Percentiles rank a stretch among this genome's conserved stretches.
phyloP scores from a whole-genome alignment of 2,329 filamentous ascomycete genomes.

The Colletotrichum tropicicola region DNA sequence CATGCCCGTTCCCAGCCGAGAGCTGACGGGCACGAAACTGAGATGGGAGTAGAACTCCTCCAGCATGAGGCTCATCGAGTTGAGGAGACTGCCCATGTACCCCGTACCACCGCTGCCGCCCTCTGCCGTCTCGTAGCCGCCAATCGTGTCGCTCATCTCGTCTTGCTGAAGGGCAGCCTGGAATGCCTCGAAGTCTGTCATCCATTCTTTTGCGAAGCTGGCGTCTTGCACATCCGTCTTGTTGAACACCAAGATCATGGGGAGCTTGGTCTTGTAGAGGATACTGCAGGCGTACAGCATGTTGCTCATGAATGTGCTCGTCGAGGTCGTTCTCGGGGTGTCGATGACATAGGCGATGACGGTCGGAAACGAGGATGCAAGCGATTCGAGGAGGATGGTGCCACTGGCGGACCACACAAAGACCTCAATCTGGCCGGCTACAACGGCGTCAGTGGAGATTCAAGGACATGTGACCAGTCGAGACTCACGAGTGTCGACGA shows the following conservation, averaged over 20 bases:
- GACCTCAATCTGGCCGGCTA: constrained; percentile 92
- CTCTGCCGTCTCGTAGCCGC: constrained; percentile 70
- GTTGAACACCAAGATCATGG: constrained; percentile 99
- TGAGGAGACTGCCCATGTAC: constrained; percentile 95
- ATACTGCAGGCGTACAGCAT: constrained; percentile 99
- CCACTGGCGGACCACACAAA: constrained; percentile 98
- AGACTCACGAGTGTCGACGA: constrained; percentile 81
- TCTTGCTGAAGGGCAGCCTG: constrained; percentile 85
- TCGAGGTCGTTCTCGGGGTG: constrained; percentile 91
- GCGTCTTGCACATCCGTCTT: constrained; percentile 97
- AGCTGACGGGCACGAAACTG: constrained; percentile 91
- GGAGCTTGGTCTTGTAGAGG: constrained; percentile 96
- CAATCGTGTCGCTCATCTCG: constrained; percentile 80
- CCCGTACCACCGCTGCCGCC: constrained; percentile 79
- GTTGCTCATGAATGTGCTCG: constrained; percentile 98
- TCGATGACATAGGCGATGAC: constrained; percentile 98
- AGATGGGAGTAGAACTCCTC: constrained; percentile 98
- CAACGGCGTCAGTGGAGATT: background rate
- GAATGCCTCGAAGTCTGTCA: constrained; percentile 98
- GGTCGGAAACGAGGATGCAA: constrained; percentile 94
- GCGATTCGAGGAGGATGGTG: constrained; percentile 89
- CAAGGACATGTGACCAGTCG: background rate
- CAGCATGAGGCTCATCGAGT: constrained; percentile 97
- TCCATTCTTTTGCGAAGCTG: constrained; percentile 95
- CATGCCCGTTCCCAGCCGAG: constrained; percentile 90